Evolutionary conservation across 2,329 filamentous ascomycete genomes (phyloP).

Genomic region (Rugonectria rugulosa): DNA sequence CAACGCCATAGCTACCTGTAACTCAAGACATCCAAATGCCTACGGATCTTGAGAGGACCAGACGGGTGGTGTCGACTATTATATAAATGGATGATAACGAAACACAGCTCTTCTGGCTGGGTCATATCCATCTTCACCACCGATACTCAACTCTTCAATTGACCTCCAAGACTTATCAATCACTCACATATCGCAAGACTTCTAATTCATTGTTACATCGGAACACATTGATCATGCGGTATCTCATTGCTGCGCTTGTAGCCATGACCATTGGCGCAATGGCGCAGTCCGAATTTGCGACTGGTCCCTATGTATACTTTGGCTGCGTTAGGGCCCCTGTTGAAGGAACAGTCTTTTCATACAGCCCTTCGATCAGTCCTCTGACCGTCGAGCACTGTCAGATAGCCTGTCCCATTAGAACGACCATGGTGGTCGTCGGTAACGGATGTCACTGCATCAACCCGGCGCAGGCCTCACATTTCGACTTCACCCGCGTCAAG

Average conservation of each 20-base stretch:
- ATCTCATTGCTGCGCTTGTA: neutral
- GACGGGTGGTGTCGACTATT: too few species aligned
- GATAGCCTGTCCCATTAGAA: neutral
- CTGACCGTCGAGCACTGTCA: constrained; percentile 1
- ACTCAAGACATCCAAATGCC: too few species aligned
- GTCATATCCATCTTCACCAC: too few species aligned
- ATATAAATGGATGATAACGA: too few species aligned
- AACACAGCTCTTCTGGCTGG: too few species aligned
- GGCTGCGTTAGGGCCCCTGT: constrained; percentile 4
- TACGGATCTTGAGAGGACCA: too few species aligned
- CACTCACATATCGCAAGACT: too few species aligned
- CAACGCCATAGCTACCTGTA: too few species aligned
- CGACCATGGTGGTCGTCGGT: neutral
- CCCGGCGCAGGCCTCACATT: neutral
- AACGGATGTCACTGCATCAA: constrained; percentile 5
- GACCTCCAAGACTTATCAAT: too few species aligned
- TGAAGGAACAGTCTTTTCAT: neutral
- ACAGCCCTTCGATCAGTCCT: neutral
- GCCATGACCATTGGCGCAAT: neutral
- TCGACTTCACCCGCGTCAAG: neutral
- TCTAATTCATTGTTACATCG: too few species aligned
- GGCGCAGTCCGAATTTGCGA: neutral
- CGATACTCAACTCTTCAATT: too few species aligned
- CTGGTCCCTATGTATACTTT: neutral
- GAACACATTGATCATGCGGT: neutral